Evolutionary conservation across 805 yeast species (phyloP), one percentile per base, ranked within the genome.

Genomic region (Kuraishia floccosa): DNA sequence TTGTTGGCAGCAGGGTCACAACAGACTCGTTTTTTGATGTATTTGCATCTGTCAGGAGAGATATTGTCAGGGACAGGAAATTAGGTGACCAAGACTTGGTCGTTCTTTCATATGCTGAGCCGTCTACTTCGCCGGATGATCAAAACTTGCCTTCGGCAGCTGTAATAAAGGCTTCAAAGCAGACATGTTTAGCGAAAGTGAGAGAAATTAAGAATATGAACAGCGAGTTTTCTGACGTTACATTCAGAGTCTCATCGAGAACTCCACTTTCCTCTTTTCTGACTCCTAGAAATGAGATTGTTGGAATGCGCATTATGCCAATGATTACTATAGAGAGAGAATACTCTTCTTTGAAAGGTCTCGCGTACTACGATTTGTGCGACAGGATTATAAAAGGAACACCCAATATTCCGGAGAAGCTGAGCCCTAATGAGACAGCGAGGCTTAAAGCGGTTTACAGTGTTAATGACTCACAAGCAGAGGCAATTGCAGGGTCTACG

Each of bases 291-390:
- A 54, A 77, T 6, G 68, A 69, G 14, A 49, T 89, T 4, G 66
- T 70, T 28, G 86, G 76, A 12, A 66, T 85, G 68, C 68, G 72
- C 33, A 78, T 87, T 2, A 77, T 82, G 71, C 91, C 78, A 42
- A 75, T 91, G 86, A 69, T 81, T 1, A 89, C 99, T 0, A 69
- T 87, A 11, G 98, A 91, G 51, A 76, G 99, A 60, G 98, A 91
- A 49, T 93, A 63, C 43, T 68, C 87, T 0, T 80, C 98, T 0
- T 56, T 93, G 41, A 72, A 66, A 48, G 96, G 94, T 1, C 60
- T 91, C 32, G 77, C 68, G 31, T 86, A 79, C 49, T 93, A 86
- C 46, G 93, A 85, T 45, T 55, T 93, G 24, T 59, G 69, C n/a
- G 62, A 70, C 13, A 65, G 70, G 22, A 82, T 91, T 26, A 49